phyloP scores from a whole-genome alignment of 2,329 filamentous ascomycete species.

The Leptographium wingfieldii region DNA sequence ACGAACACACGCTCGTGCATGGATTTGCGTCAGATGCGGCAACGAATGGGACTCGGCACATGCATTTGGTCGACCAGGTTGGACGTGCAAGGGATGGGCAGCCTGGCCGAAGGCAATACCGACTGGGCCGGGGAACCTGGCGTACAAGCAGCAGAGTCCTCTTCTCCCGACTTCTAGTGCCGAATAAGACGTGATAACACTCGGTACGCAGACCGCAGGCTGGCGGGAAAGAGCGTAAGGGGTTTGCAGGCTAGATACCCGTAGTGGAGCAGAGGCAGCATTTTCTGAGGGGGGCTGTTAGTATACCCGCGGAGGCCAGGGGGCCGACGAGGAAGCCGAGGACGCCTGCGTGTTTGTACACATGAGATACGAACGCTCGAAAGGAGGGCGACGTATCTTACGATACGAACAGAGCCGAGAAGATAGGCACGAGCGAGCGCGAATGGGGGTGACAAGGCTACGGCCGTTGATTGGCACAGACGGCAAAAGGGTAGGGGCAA shows the following conservation, averaged over 20 bases:
- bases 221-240: not conserved
- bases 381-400: too few relatives aligned
- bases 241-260: slow-evolving; percentile 5
- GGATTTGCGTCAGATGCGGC: too few relatives aligned
- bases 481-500: too few relatives aligned
- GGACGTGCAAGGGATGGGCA: not conserved
- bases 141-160: not conserved
- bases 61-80: too few relatives aligned
- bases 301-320: not conserved
- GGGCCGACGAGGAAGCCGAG: not conserved
- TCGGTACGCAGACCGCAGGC: not conserved
- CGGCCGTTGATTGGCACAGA: too few relatives aligned
- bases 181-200: not conserved
- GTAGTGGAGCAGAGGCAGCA: slow-evolving; percentile 2
- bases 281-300: not conserved
- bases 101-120: not conserved
- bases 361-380: not conserved
- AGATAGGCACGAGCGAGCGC: too few relatives aligned
- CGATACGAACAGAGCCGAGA: too few relatives aligned
- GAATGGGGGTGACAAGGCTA: too few relatives aligned
- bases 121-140: slow-evolving; percentile 1
- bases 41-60: too few relatives aligned
- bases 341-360: not conserved
- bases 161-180: not conserved
- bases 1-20: too few relatives aligned